phyloP scores from a whole-genome alignment of 2,329 filamentous ascomycete species.

The Cladosporium sp. region DNA sequence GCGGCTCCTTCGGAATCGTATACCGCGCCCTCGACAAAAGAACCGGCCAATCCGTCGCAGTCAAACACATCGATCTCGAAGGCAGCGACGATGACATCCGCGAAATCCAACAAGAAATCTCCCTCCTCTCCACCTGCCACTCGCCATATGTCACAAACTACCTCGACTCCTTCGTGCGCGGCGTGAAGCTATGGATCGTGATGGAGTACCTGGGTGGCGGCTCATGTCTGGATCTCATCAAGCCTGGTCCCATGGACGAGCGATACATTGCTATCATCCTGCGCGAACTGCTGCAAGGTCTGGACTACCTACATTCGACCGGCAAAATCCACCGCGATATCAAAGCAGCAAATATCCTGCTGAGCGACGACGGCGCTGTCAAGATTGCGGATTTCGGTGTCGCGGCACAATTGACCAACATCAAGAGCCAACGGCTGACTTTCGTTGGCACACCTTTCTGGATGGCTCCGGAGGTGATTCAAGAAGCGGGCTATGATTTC shows the following conservation, averaged over 20 bases:
- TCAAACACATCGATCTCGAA: slow-evolving; percentile 99
- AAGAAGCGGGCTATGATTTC: slow-evolving; percentile 81
- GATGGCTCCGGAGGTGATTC: slow-evolving; percentile 95
- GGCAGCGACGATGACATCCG: slow-evolving; percentile 98
- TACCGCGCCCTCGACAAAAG: slow-evolving; percentile 93
- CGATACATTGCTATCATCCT: slow-evolving; percentile 91
- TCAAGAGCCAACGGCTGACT: slow-evolving; percentile 95
- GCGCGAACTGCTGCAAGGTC: slow-evolving; percentile 81
- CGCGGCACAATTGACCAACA: slow-evolving; percentile 92
- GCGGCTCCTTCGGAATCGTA: slow-evolving; percentile 93
- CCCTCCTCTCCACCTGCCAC: slow-evolving; percentile 89
- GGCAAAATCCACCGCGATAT: slow-evolving; percentile 97
- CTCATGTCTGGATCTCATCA: slow-evolving; percentile 90
- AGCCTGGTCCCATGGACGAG: slow-evolving; percentile 87
- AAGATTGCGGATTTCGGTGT: slow-evolving; percentile 98
- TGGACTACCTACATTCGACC: slow-evolving; percentile 90
- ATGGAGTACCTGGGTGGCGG: slow-evolving; percentile 98
- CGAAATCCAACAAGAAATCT: slow-evolving; percentile 97
- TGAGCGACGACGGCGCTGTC: slow-evolving; percentile 84
- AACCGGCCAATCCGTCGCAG: slow-evolving; percentile 90
- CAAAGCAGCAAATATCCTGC: slow-evolving; percentile 90
- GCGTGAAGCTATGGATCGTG: slow-evolving; percentile 97
- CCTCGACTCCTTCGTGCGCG: slow-evolving; percentile 92
- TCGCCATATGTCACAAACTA: slow-evolving; percentile 95
- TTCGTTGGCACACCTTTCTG: slow-evolving; percentile 97